These are phyloP conservation scores for Colletotrichum sp. DNA, from an alignment of 2,329 filamentous ascomycete genomes.

Conservation along the genomic window DNA sequence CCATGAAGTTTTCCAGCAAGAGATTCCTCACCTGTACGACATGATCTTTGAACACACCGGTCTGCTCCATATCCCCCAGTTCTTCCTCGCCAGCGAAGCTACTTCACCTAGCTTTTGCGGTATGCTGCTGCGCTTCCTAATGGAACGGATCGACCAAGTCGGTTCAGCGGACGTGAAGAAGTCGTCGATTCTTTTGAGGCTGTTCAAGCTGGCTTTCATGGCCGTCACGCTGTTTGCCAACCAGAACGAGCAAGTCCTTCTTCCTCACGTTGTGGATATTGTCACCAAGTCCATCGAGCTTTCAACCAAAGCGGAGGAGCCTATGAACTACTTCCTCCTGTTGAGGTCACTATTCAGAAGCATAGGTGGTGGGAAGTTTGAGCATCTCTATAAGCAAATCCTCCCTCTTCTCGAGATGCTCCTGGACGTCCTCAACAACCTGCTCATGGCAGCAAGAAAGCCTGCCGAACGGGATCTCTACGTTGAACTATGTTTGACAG, in stretches of 20 bases:
- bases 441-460: constrained; percentile 88
- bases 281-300: constrained; percentile 97
- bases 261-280: constrained; percentile 96
- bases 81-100: constrained; percentile 97
- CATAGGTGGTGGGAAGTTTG: constrained; percentile 96
- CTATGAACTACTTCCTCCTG: constrained; percentile 98
- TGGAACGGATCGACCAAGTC: constrained; percentile 95
- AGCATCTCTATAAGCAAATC: constrained; percentile 98
- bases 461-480: constrained; percentile 92
- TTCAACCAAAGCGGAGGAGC: constrained; percentile 93
- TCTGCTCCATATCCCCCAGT: constrained; percentile 93
- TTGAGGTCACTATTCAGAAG: constrained; percentile 92
- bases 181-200: constrained; percentile 86
- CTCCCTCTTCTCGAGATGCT: constrained; percentile 96
- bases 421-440: constrained; percentile 93
- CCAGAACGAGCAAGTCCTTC: constrained; percentile 93
- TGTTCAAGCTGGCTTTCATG: constrained; percentile 99
- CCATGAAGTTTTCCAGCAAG: constrained; percentile 96
- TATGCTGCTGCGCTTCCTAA: constrained; percentile 96
- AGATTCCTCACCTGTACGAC: constrained; percentile 95
- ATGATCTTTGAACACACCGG: constrained; percentile 98
- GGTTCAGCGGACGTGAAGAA: constrained; percentile 91
- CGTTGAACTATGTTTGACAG: constrained; percentile 94
- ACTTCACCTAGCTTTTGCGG: constrained; percentile 97
- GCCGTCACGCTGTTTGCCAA: constrained; percentile 93